Conservation (phyloP, 2,329 filamentous ascomycete genomes). For the Aspergillus melleus region DNA sequence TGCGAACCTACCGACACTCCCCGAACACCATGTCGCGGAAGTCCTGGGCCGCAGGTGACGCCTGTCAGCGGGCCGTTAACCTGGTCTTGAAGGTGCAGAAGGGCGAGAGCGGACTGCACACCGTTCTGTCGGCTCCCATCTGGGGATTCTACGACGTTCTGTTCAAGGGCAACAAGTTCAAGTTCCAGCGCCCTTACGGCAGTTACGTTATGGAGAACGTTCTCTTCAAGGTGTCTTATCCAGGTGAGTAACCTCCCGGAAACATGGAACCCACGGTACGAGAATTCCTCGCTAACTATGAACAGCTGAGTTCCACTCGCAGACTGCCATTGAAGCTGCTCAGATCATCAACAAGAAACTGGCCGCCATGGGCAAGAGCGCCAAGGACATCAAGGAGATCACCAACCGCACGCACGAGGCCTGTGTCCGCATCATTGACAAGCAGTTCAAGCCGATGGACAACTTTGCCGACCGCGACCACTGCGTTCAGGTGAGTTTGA, state of each 20-base stretch:
- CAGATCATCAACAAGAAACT: conserved; percentile 84
- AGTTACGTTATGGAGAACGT: conserved; percentile 99
- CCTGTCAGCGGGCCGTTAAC: conserved; percentile 93
- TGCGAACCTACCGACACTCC: conserved; percentile 95
- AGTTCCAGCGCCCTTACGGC: conserved; percentile 94
- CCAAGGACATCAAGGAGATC: conserved; percentile 88
- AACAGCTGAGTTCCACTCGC: conserved; percentile 91
- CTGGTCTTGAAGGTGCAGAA: conserved; percentile 85
- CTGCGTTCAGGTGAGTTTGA: conserved; percentile 73
- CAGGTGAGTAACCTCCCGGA: conserved; percentile 59
- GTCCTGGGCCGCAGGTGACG: conserved; percentile 98
- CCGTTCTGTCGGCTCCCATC: conserved; percentile 84
- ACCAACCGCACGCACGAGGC: conserved; percentile 97
- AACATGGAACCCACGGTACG: background rate
- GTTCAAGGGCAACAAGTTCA: conserved; percentile 93
- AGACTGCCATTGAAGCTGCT: conserved; percentile 94
- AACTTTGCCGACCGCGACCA: conserved; percentile 99
- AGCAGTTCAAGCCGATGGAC: conserved; percentile 99
- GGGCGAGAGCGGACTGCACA: conserved; percentile 88
- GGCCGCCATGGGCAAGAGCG: conserved; percentile 80
- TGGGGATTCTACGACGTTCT: conserved; percentile 99
- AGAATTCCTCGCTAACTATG: too few species aligned
- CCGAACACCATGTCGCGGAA: conserved; percentile 99
- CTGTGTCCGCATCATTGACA: conserved; percentile 98
- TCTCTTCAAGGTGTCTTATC: conserved; percentile 99